Conservation (phyloP, 2,329 filamentous ascomycete species). For the Fusarium mundagurra region DNA sequence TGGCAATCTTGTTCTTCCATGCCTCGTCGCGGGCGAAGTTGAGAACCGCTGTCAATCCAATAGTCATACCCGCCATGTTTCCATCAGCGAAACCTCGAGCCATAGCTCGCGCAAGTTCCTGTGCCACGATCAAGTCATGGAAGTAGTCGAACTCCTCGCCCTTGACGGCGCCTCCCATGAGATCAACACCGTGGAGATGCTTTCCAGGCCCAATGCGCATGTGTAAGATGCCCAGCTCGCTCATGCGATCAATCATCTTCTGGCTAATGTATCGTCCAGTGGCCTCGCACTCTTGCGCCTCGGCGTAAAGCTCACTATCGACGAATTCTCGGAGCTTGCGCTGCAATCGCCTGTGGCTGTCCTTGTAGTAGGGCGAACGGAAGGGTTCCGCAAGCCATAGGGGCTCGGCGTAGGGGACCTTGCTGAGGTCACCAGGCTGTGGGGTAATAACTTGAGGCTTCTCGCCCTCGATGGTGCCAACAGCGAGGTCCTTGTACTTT, state of each 20-base stretch:
- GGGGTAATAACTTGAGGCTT: slow-evolving; percentile 77
- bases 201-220: slow-evolving; percentile 87
- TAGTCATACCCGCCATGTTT: slow-evolving; percentile 88
- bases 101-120: slow-evolving; percentile 77
- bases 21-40: slow-evolving; percentile 77
- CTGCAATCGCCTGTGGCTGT: slow-evolving; percentile 75
- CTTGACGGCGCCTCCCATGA: slow-evolving; percentile 76
- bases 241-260: slow-evolving; percentile 81
- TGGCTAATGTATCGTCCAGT: slow-evolving; percentile 77
- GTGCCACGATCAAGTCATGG: slow-evolving; percentile 79
- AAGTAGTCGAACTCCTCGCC: slow-evolving; percentile 89
- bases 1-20: slow-evolving; percentile 72
- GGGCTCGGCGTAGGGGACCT: slow-evolving; percentile 86
- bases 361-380: slow-evolving; percentile 82
- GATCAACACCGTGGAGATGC: slow-evolving; percentile 76
- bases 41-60: slow-evolving; percentile 80
- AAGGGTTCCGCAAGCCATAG: slow-evolving; percentile 83
- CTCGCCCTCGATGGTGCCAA: slow-evolving; percentile 81
- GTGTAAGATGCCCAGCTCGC: slow-evolving; percentile 76
- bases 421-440: slow-evolving; percentile 75
- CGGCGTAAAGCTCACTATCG: slow-evolving; percentile 75
- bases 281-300: slow-evolving; percentile 79
- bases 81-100: slow-evolving; percentile 86
- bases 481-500: slow-evolving; percentile 78
- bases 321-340: slow-evolving; percentile 77